Percentiles rank a stretch among this genome's conserved stretches.
These are phyloP conservation scores for Protomyces macrosporus DNA, from an alignment of 1,139 yeast species.

Conservation along the genomic window DNA sequence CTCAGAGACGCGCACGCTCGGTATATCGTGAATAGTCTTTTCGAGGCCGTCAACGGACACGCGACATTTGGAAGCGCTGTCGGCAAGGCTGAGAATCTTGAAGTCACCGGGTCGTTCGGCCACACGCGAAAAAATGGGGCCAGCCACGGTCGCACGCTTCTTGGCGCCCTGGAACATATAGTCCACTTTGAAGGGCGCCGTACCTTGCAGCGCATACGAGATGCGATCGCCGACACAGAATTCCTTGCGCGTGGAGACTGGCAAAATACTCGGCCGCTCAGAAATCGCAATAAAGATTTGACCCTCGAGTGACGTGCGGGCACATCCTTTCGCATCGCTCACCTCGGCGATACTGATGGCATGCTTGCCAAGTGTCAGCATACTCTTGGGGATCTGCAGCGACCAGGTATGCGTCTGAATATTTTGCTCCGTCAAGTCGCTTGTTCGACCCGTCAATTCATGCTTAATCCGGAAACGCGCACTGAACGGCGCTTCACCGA, in stretches of 20 bases:
- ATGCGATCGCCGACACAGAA: conserved; percentile 93
- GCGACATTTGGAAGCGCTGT: conserved; percentile 69
- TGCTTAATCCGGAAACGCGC: conserved; percentile 53
- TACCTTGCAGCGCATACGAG: conserved; percentile 68
- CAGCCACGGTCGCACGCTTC: conserved; percentile 55
- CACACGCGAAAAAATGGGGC: conserved; percentile 57
- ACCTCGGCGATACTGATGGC: conserved; percentile 53
- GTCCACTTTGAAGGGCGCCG: conserved; percentile 68
- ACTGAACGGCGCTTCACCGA: conserved; percentile 57
- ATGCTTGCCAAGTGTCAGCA: conserved; percentile 53
- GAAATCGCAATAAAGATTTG: conserved; percentile 53
- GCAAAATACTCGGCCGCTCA: conserved; percentile 65
- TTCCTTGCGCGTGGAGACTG: conserved; percentile 43
- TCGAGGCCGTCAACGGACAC: conserved; percentile 52
- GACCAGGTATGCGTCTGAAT: conserved; percentile 39
- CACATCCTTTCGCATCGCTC: conserved; percentile 68
- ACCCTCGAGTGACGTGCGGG: conserved; percentile 28
- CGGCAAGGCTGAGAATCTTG: conserved; percentile 63
- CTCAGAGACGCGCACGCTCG: conserved; percentile 82
- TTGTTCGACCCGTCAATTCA: conserved; percentile 49
- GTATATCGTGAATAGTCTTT: conserved; percentile 67
- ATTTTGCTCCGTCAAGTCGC: conserved; percentile 40
- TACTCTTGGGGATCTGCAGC: conserved; percentile 43
- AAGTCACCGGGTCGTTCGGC: conserved; percentile 78
- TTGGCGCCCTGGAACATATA: conserved; percentile 65